phyloP scores from a whole-genome alignment of 352 stramenopile species.

The Pythium dissotocum region DNA sequence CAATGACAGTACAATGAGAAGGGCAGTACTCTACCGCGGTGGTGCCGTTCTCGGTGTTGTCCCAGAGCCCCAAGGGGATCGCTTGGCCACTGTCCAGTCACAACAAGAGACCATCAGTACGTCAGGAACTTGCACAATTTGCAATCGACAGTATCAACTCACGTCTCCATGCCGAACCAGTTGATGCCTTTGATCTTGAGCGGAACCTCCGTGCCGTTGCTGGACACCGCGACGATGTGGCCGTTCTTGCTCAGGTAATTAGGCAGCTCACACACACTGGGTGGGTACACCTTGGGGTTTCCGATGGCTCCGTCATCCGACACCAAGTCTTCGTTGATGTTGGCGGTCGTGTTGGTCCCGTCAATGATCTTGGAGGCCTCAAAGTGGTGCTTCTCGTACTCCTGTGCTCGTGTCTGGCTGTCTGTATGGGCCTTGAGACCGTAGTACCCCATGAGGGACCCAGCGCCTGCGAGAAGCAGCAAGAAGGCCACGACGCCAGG shows the following conservation, averaged over 20 bases:
- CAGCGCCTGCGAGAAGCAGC: slow-evolving; percentile 14
- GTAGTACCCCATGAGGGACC: slow-evolving; percentile 29
- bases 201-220: slow-evolving; percentile 49
- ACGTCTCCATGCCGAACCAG: slow-evolving; percentile 85
- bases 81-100: slow-evolving; percentile 36
- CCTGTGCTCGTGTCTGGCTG: slow-evolving; percentile 14
- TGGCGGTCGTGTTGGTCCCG: slow-evolving; percentile 7
- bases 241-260: slow-evolving; percentile 82
- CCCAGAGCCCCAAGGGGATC: slow-evolving; percentile 63
- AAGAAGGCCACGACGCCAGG: slow-evolving; percentile 23
- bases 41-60: slow-evolving; percentile 31
- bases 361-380: slow-evolving; percentile 26
- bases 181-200: slow-evolving; percentile 78
- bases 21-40: slow-evolving; percentile 34
- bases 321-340: slow-evolving; percentile 34
- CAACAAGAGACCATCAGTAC: slow-evolving; percentile 1
- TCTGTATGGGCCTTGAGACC: slow-evolving; percentile 10
- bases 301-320: slow-evolving; percentile 68
- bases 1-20: not conserved
- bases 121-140: too few relatives aligned
- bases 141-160: too few relatives aligned
- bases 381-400: slow-evolving; percentile 27
- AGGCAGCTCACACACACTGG: slow-evolving; percentile 60
- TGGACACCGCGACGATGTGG: slow-evolving; percentile 61
- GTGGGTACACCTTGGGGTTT: slow-evolving; percentile 72